Evolutionary conservation across 1,284 basidiomycete species (phyloP), one percentile per base, ranked within the genome.

Genomic region (Apiotrichum sp.): DNA sequence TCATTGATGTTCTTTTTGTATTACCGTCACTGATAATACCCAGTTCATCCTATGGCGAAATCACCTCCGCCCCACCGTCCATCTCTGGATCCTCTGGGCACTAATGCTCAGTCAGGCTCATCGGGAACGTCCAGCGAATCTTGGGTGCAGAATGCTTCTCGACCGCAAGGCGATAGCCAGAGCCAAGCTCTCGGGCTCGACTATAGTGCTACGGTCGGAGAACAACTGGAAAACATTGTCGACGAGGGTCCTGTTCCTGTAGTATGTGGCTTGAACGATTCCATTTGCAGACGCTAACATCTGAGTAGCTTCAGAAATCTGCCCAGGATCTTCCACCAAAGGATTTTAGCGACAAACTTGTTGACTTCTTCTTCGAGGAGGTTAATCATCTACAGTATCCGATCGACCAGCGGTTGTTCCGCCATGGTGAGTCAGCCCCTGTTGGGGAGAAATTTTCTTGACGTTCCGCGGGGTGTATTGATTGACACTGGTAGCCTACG

Each of bases 361-460:
- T 74, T 36, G 65, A 66, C 40, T 74, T 70, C 64, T 77, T 73
- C 62, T 77, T 77, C 52, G 49, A 57, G 22, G 62, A 69, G 65
- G 90, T 92, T 76, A 95, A 96, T 71, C 90, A 88, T 83, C 90
- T 92, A 14, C 84, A 91, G 34, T 92, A 95, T 72, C 92, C 92
- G 40, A 82, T 96, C 32, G 89, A 88, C 41, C 88, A 93, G 61
- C 80, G 81, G 52, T 85, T 89, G 53, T 96, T 96, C 73, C 82
- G 89, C 43, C 48, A 62, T 43, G 55, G 67, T 68, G 38, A 43
- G 66, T 53, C 6, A 32, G 33, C 29, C 16, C 13, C 34, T 47
- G 16, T 29, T 22, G 8, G 6, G 6, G 6, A 29, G 16, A 22
- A 29, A 43, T 7, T 43, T 22, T 43, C 22, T n/a, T 45, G 14